These are phyloP conservation scores for Magnusiomyces tetraspermus DNA, from an alignment of 1,139 yeast species.

Conservation along the genomic window DNA sequence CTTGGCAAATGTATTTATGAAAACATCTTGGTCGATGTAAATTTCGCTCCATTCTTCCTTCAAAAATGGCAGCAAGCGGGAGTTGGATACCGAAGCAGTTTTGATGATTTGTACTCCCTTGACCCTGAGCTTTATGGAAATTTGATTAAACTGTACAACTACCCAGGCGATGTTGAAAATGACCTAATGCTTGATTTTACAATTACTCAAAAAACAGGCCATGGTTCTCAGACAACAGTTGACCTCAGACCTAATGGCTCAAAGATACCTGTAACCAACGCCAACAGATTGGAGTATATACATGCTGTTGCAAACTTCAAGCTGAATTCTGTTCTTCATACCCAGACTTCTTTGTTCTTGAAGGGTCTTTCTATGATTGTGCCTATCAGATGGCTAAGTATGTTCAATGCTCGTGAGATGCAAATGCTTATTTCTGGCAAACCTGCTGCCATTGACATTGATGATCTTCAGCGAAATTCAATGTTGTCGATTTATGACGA, in stretches of 20 bases:
- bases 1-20: conserved; percentile 90
- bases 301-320: conserved; percentile 74
- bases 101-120: conserved; percentile 67
- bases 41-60: conserved; percentile 80
- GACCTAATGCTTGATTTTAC: conserved; percentile 59
- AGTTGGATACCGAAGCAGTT: conserved; percentile 41
- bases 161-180: conserved; percentile 49
- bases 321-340: conserved; percentile 50
- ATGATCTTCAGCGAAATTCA: conserved; percentile 56
- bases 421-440: conserved; percentile 86
- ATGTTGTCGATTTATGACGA: conserved; percentile 59
- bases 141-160: conserved; percentile 50
- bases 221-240: conserved; percentile 35
- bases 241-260: conserved; percentile 59
- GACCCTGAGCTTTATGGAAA: conserved; percentile 62
- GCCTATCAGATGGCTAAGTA: conserved; percentile 62
- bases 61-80: conserved; percentile 51
- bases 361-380: conserved; percentile 64
- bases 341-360: conserved; percentile 57
- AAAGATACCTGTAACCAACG: conserved; percentile 43
- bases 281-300: conserved; percentile 63
- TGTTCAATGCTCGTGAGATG: conserved; percentile 77
- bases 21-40: conserved; percentile 66
- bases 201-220: conserved; percentile 39
- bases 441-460: conserved; percentile 53